Conservation (phyloP, 345 rosid species). For the Corchorus olitorius region DNA sequence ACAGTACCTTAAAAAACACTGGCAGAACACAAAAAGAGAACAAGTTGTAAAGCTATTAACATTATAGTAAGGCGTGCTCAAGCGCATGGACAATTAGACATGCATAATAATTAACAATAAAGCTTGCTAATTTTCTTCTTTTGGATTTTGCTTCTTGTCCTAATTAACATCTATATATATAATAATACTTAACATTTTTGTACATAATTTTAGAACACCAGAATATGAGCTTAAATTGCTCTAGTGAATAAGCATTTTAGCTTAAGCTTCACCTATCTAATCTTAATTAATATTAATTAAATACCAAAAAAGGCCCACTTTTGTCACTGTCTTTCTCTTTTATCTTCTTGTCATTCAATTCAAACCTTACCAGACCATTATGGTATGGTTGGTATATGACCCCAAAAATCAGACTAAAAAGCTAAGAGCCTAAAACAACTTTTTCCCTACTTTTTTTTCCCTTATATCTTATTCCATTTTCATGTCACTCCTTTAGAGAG, state of each 20-base stretch:
- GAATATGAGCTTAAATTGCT: conserved; percentile 20
- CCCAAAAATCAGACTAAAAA: conserved; percentile 32
- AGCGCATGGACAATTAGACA: conserved; percentile 9
- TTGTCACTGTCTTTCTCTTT: conserved; percentile 1
- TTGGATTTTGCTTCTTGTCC: conserved; percentile 29
- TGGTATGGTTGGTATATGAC: conserved; percentile 27
- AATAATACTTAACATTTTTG: not conserved
- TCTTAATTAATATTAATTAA: no score
- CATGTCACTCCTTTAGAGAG: conserved; percentile 39
- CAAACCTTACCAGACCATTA: conserved; percentile 28
- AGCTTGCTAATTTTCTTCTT: conserved; percentile 29
- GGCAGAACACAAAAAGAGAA: conserved; percentile 1
- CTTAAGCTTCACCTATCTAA: not conserved
- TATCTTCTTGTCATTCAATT: conserved; percentile 21
- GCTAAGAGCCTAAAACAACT: conserved; percentile 19
- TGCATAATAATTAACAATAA: conserved; percentile 27
- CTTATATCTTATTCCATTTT: conserved; percentile 11
- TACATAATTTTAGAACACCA: conserved; percentile 31
- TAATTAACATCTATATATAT: not conserved
- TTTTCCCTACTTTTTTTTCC: conserved; percentile 4
- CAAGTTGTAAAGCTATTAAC: not conserved
- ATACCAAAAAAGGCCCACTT: not conserved
- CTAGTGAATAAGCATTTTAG: not conserved
- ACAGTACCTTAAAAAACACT: conserved; percentile 24
- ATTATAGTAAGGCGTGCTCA: conserved; percentile 2